Base-by-base conservation (phyloP, 768 basidiomycete genomes). In the Amanita polypyramis region DNA sequence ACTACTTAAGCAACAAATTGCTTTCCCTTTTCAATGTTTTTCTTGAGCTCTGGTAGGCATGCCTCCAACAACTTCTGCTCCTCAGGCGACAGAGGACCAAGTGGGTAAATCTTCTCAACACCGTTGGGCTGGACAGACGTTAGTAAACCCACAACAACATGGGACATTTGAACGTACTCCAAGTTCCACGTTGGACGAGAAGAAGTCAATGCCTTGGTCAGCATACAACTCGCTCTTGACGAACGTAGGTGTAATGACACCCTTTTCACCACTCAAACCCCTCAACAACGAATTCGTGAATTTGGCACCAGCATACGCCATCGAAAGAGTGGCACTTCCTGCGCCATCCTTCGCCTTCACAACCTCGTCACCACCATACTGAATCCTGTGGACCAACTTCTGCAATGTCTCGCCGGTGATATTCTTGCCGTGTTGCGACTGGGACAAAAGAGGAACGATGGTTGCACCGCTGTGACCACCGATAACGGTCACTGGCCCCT, bases 381-480 rank as follows among this genome's bases (percentile, higher is more conserved):
- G 95, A 62, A 98, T 97, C 49, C 95, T 80, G 72, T 95, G 69
- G 47, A 99, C 84, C 53, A 97, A 75, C 61, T 80, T 79, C 23
- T 78, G 73, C 60, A 84, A 85, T 30, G 63, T 72, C 63, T 91
- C 87, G 51, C 88, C 85, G 40, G 73, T 67, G 61, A 97, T 68
- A n/a, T 58, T 64, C 66, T 85, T 82, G 54, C 87, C 90, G 54
- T 78, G 63, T 30, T 65, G 47, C 25, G 75, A 75, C 67, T 99
- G 95, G 15, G 89, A 92, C 58, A 99, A 81, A 43, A 99, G 77
- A 33, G 95, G 95, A 20, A 99, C 88, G 61, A 99, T 99, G 52
- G 95, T 99, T n/a, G 88, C 75, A 51, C 95, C 95, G 33, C 84
- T 87, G 80, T 99, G 95, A 40, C 95, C 95, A 62, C 95, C 95